Base-by-base conservation (phyloP, 2,329 filamentous ascomycete species). In the Botrytis sinoallii region DNA sequence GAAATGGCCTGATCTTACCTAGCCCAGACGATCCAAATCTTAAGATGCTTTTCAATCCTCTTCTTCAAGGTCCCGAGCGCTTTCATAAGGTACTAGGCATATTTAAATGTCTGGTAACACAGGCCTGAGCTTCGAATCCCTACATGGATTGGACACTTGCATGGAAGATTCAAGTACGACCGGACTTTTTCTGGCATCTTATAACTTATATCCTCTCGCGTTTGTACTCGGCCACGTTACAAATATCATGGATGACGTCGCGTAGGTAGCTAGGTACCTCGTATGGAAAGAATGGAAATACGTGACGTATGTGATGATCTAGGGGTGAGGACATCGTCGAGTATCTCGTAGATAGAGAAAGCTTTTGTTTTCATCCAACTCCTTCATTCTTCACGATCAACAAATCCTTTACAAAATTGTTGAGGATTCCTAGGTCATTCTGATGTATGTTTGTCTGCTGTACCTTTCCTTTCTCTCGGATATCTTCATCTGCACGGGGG, bases 121-220 rank as follows among this genome's bases (percentile, higher is more conserved):
- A 29, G 48, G 48, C 38, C 66, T 68, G 25, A 42, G 16, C 48
- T 57, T 42, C 48, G 48, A 57, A 57, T 57, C 38, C 48, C n/a
- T 68, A 68, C 66, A 32, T 68, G 66, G 38, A 42, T 57, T 32
- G 38, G 35, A 55, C 66, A 68, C 48, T 20, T 68, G 66, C 48
- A 68, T 40, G 46, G 48, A 57, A 68, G 25, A 8, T 42, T 68
- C 35, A 18, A 55, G 35, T 42, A 6, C 35, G 46, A 29, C 65
- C 48, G 48, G 66, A 42, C 44, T 25, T 42, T 57, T 68, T n/a
- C 25, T 57, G 42, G 16, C 9, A 32, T 57, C 40, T 40, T 9
- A 32, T 32, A 32, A 32, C 32, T 32, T 32, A 40, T 16, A n/a
- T 57, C 66, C 48, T 68, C 66, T 42, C 66, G 25, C n/a, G 18